These are phyloP conservation scores for Tetrapisispora nanseiensis DNA, from an alignment of 805 yeast genomes.

Conservation along the genomic window DNA sequence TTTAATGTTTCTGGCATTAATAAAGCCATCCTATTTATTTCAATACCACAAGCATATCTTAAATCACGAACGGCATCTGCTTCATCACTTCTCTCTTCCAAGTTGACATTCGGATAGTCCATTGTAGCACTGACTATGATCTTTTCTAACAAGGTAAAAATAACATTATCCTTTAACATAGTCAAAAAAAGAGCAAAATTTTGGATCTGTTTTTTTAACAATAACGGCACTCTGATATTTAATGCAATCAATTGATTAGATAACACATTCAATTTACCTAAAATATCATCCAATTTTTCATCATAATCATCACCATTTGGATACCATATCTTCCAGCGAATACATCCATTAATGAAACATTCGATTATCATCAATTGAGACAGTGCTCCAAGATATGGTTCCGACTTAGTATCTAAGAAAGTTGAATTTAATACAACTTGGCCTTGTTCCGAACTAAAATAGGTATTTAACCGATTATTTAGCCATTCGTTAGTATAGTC, in stretches of 20 bases:
- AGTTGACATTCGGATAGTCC: conserved; percentile 54
- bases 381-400: conserved; percentile 65
- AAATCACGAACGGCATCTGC: conserved; percentile 77
- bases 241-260: conserved; percentile 69
- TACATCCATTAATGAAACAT: conserved; percentile 81
- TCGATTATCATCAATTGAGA: conserved; percentile 82
- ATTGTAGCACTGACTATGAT: conserved; percentile 75
- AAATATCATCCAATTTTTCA: conserved; percentile 42
- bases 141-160: conserved; percentile 79
- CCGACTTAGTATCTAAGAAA: conserved; percentile 46
- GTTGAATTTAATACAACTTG: conserved; percentile 47
- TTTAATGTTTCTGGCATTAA: conserved; percentile 87
- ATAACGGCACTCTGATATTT: conserved; percentile 67
- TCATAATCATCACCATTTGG: conserved; percentile 31
- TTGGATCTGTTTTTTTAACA: conserved; percentile 79
- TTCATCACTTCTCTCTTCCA: conserved; percentile 51
- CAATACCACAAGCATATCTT: conserved; percentile 89
- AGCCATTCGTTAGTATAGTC: conserved; percentile 76
- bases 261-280: conserved; percentile 52
- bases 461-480: conserved; percentile 57
- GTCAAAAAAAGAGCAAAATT: conserved; percentile 93
- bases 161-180: conserved; percentile 66
- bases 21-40: conserved; percentile 84
- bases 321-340: conserved; percentile 95
- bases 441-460: conserved; percentile 66